Evolutionary conservation across 768 basidiomycete genomes (phyloP), one percentile per base, ranked within the genome.

Genomic region (Podaxis mareebaensis): DNA sequence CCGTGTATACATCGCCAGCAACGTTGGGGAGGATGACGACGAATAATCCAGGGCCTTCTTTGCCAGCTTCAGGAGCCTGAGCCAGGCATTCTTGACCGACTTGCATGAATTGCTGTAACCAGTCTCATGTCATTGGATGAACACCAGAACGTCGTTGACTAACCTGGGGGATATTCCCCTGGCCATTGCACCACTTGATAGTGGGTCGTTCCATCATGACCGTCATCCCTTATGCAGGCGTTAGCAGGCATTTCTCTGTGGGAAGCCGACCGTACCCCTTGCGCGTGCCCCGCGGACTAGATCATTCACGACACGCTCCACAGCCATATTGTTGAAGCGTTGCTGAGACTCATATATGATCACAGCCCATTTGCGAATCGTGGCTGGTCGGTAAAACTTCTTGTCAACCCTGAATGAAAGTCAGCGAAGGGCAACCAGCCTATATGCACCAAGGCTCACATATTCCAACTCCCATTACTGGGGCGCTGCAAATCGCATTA

Each of bases 1-100:
- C 85, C 5, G 81, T 86, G 66, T 94, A 94, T 1, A 93, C 84
- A 42, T 93, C 88, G 24, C 89, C 85, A 0, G 85, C 88, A 0
- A 81, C 83, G 54, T 93, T 88, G 0, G 92, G 92, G 7, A 94
- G 78, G 39, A 94, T 73, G 5, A 87, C 85, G 0, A 93, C 85
- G 1, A 93, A 71, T 12, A 94, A 75, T 10, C 75, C 77, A 0
- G 92, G 90, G 0, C 77, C 75, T 2, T 68, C 72, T 8, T 70
- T 73, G 20, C 76, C 78, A 63, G 73, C 76, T n/a, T 75, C 66
- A 6, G 59, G 59, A 3, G 33, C 20, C 26, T 22, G 36, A 12
- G 54, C 33, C 15, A 71, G 72, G 65, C 81, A 84, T 4, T 78
- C 78, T 1, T 67, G 65, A 3, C 90, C 91, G 1, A 81, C 83